Base-by-base conservation (phyloP, 1,284 basidiomycete species). In the Microbotryum intermedium region DNA sequence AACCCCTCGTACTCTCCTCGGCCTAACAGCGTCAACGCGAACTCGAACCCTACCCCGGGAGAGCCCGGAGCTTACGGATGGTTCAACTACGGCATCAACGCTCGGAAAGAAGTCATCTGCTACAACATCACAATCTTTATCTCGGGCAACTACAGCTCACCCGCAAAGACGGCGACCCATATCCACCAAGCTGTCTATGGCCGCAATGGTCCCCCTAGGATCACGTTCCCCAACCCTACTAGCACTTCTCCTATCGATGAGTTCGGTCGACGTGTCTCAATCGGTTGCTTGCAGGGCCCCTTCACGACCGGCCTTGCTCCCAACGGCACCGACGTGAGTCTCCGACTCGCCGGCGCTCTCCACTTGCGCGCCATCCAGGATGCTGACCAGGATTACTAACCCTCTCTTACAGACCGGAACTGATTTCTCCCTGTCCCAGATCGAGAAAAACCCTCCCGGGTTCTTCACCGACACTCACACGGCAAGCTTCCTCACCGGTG, bases 381-480 rank as follows among this genome's bases (percentile, higher is more conserved):
- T 5, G 29, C 23, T 21, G 45, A 30, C 23, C 11, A 46, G n/a
- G 21, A 20, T 25, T 20, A 44, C 10, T 25, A 25, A 13, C 47
- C 61, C n/a, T 18, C 18, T 18, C 28, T n/a, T 53, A 39, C 8
- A 74, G 59, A 73, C 74, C 43, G 74, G 61, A 10, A 56, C 64
- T 4, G 68, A 65, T 34, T 75, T 75, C 69, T 65, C 61, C 34
- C 58, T 73, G 48, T 52, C 68, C 26, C 55, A 66, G 52, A 72
- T 75, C 59, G 74, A 75, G 68, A 66, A 63, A 34, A 69, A 72
- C 66, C 72, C 73, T 9, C 52, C 69, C 21, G 69, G 55, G 1
- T 74, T 75, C 73, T 74, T 74, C 66, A 70, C 72, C 57, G 74
- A 75, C 58, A 69, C 69, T 4, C 74, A 75, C 69, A 75, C 74